phyloP scores from a whole-genome alignment of 2,329 filamentous ascomycete species.

The Sclerotinia borealis region DNA sequence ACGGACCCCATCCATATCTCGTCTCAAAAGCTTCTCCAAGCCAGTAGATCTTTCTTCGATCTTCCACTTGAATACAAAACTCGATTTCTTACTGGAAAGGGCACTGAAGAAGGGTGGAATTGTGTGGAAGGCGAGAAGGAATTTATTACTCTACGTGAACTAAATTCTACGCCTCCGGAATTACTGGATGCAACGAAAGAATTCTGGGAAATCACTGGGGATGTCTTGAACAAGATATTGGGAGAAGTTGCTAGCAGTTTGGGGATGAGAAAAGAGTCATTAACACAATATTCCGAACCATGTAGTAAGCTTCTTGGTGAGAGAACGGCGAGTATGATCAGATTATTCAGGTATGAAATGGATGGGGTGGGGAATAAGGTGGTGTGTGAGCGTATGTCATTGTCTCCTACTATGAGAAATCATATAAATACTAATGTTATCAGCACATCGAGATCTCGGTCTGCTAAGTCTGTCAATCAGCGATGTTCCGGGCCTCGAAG shows the following conservation, averaged over 20 bases:
- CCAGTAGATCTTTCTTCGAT: conserved; percentile 24
- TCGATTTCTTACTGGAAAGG: conserved; percentile 18
- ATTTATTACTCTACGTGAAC: conserved; percentile 24
- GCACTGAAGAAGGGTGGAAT: conserved; percentile 26
- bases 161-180: conserved; percentile 17
- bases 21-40: conserved; percentile 20
- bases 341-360: conserved; percentile 27
- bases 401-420: not conserved
- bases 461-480: conserved; percentile 26
- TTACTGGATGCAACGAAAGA: conserved; percentile 17
- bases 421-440: not conserved
- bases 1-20: conserved; percentile 17
- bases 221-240: conserved; percentile 19
- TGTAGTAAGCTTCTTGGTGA: conserved; percentile 16
- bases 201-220: conserved; percentile 22
- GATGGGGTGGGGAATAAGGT: conserved; percentile 12
- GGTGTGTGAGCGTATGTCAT: conserved; percentile 25
- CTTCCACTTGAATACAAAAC: conserved; percentile 21
- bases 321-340: conserved; percentile 24
- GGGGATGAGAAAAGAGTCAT: conserved; percentile 18
- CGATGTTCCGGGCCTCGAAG: conserved; percentile 27
- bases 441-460: conserved; percentile 26
- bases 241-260: conserved; percentile 22
- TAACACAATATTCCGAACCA: conserved; percentile 23
- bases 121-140: conserved; percentile 27